phyloP scores from a whole-genome alignment of 371 early-diverging fungal genomes.

The Rhizopus delemar region DNA sequence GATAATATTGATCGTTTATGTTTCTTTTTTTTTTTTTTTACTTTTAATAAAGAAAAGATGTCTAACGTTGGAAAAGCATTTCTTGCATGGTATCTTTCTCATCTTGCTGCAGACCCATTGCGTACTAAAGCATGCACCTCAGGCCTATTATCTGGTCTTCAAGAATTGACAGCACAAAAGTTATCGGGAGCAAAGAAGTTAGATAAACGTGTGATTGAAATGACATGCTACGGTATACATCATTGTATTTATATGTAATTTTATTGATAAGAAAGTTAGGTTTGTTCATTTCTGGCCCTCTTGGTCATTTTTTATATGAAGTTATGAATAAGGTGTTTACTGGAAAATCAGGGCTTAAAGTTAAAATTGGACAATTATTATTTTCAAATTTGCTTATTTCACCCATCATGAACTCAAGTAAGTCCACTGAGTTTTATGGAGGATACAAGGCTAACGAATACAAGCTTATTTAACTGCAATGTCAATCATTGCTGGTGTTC shows the following conservation, averaged over 20 bases:
- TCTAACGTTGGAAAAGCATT: constrained; percentile 29
- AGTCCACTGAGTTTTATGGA: background rate
- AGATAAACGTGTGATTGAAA: constrained; percentile 73
- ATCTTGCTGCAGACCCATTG: constrained; percentile 68
- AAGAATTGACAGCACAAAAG: constrained; percentile 77
- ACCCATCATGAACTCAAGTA: constrained; percentile 81
- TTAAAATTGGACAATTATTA: constrained; percentile 64
- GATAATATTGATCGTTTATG: background rate
- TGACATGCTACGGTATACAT: constrained; percentile 74
- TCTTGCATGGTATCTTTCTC: constrained; percentile 63
- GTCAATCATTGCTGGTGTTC: constrained; percentile 78
- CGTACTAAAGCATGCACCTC: constrained; percentile 82
- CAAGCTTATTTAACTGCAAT: constrained; percentile 80
- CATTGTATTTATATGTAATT: background rate
- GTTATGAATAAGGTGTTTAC: constrained; percentile 65
- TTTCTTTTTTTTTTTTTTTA: background rate
- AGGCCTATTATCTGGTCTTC: constrained; percentile 71
- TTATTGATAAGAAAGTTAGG: constrained; percentile 25
- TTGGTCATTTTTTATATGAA: constrained; percentile 72
- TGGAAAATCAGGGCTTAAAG: constrained; percentile 56
- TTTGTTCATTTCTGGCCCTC: constrained; percentile 68
- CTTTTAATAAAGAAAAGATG: background rate
- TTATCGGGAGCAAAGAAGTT: constrained; percentile 63
- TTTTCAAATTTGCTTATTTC: constrained; percentile 71
- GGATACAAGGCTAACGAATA: too few species aligned